phyloP scores from a whole-genome alignment of 2,329 filamentous ascomycete genomes.

The Stylonectria norvegica region DNA sequence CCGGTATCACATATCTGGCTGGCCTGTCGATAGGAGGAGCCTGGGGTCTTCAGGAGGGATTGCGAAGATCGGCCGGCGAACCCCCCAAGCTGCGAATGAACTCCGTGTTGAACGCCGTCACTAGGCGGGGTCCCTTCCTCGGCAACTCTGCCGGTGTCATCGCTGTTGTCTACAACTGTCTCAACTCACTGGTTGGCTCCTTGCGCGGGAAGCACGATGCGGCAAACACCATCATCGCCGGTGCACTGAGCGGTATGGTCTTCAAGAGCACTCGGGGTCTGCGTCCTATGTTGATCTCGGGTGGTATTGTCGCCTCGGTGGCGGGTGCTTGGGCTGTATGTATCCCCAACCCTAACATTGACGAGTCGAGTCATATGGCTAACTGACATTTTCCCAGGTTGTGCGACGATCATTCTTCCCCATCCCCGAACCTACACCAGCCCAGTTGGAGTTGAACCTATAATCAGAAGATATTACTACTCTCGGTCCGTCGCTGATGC shows the following conservation, averaged over 20 bases:
- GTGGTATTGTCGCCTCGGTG: constrained; percentile 79
- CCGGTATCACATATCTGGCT: constrained; percentile 89
- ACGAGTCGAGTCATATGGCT: not conserved
- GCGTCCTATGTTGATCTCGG: constrained; percentile 91
- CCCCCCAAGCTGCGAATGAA: constrained; percentile 91
- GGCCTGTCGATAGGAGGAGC: constrained; percentile 81
- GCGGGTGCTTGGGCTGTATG: constrained; percentile 90
- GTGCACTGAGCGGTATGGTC: constrained; percentile 82
- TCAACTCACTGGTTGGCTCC: constrained; percentile 81
- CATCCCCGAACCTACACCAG: constrained; percentile 33
- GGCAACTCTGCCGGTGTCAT: constrained; percentile 96
- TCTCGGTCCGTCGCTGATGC: constrained; percentile 12
- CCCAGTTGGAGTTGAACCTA: constrained; percentile 27
- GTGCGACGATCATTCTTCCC: constrained; percentile 43
- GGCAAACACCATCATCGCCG: constrained; percentile 81
- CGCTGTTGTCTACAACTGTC: constrained; percentile 91
- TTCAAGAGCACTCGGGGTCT: constrained; percentile 95
- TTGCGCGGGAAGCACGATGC: constrained; percentile 83
- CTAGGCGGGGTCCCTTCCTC: constrained; percentile 86
- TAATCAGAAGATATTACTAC: constrained; percentile 25
- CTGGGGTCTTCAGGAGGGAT: constrained; percentile 89
- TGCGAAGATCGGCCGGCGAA: constrained; percentile 71
- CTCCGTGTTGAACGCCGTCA: constrained; percentile 91
- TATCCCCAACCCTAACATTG: constrained; percentile 24
- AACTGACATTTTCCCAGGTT: constrained; percentile 27